Evolutionary conservation across 257 asterid genomes (phyloP).

Genomic region (Echites panduratus): DNA sequence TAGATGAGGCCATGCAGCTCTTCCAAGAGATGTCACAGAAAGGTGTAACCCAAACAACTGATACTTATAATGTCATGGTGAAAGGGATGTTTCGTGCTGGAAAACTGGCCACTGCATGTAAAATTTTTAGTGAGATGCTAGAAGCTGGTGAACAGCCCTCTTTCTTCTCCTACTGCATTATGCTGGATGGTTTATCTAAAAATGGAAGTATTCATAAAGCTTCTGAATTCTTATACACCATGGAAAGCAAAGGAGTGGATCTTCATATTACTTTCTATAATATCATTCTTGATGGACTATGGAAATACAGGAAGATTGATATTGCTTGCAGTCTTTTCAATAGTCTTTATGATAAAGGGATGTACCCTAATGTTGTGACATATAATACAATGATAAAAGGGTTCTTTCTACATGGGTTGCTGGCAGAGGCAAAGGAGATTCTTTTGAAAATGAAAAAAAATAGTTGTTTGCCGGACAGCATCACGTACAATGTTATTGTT

Average conservation of each 20-base stretch:
- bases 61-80: slow-evolving; percentile 15
- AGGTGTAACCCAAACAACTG: background rate
- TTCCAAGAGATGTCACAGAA: slow-evolving; percentile 11
- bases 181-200: slow-evolving; percentile 18
- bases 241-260: background rate
- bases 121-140: too few relatives aligned
- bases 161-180: background rate
- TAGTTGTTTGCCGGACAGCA: background rate
- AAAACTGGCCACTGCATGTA: too few relatives aligned
- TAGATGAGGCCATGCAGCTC: slow-evolving; percentile 25
- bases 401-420: background rate
- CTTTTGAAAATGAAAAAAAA: background rate
- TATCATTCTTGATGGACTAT: slow-evolving; percentile 6
- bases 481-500: background rate
- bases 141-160: background rate
- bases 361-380: background rate
- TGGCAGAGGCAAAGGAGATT: background rate
- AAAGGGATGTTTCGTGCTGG: slow-evolving; percentile 12
- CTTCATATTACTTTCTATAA: background rate
- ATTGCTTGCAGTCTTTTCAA: background rate
- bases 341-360: background rate
- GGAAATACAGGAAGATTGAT: slow-evolving; percentile 1
- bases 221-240: background rate
- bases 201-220: slow-evolving; percentile 12
- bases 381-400: background rate